Evolutionary conservation across 2,329 filamentous ascomycete genomes (phyloP), one percentile per base, ranked within the genome.

Genomic region (Torrubiellomyces zombiae): DNA sequence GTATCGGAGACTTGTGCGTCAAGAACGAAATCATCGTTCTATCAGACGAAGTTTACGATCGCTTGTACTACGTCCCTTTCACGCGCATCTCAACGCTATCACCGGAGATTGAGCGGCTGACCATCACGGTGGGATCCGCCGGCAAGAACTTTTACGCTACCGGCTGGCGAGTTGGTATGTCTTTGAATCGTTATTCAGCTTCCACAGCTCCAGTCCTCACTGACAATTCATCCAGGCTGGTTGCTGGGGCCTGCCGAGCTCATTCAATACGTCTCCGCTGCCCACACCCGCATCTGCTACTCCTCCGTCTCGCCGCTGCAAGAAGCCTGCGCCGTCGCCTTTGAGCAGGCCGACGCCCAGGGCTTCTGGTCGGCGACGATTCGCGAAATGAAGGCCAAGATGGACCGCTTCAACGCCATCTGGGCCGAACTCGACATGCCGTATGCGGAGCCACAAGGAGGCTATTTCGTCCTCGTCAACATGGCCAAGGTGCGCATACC

Each of bases 101-200:
- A 0, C 83, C 85, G 0, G 83, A 94, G 48, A 72, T 95, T 25
- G 83, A 83, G 38, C 70, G 70, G 30, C 64, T 92, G 37, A 95
- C 89, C 4, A 55, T 98, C 24, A 95, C 89, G 0, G 89, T 98
- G 16, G 89, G 89, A 12, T 93, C 83, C 1, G 89, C 83, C 1
- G 89, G 89, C 40, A 98, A 98, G 66, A 91, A 89, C 60, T 98
- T 98, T 53, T 95, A 95, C 45, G 82, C 81, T 28, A 98, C 89
- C 0, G 89, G 89, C 23, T 98, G 89, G 89, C 75, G 89, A 29
- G 85, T 95, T 4, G 69, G 60, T 58, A 38, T 11, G 57, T 44
- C 12, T 4, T 11, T 12, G 11, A 16, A 18, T 6, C n/a, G 4
- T 21, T 18, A 18, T 7, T 18, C 12, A 13, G 4, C 18, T 21